Evolutionary conservation across 164 flowering plant species (phyloP).

Genomic region (Akebia trifoliata): DNA sequence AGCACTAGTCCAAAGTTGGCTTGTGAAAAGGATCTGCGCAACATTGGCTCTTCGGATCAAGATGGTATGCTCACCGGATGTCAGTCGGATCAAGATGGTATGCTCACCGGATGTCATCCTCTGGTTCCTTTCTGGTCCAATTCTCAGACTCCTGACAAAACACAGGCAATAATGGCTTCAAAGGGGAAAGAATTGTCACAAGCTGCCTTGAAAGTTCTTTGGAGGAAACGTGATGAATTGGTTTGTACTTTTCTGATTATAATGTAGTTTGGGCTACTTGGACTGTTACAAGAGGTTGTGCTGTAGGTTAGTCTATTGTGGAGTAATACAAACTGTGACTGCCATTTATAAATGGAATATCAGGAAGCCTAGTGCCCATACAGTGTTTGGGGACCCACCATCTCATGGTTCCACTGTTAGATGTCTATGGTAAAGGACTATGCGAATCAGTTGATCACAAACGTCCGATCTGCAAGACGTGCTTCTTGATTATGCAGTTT

Average conservation of each 20-base stretch:
- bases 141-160: constrained; percentile 18
- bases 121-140: constrained; percentile 10
- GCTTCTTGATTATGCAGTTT: neutral
- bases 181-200: constrained; percentile 33
- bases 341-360: neutral
- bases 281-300: neutral
- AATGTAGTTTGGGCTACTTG: neutral
- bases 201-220: constrained; percentile 39
- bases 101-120: constrained; percentile 8
- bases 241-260: constrained; percentile 25
- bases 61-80: constrained; percentile 12
- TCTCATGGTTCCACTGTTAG: neutral
- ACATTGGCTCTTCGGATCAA: constrained; percentile 7
- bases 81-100: too few species aligned
- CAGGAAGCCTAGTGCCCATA: neutral
- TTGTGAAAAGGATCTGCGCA: constrained; percentile 11
- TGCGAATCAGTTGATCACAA: neutral
- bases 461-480: neutral
- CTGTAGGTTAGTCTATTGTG: neutral
- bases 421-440: constrained; percentile 1
- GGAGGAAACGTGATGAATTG: constrained; percentile 42
- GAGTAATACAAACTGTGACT: neutral
- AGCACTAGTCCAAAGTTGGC: constrained; percentile 14
- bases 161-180: constrained; percentile 24
- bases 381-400: neutral